Percentiles rank a stretch among this genome's conserved stretches.
phyloP scores from a whole-genome alignment of 345 rosid species.

The Passiflora organensis region DNA sequence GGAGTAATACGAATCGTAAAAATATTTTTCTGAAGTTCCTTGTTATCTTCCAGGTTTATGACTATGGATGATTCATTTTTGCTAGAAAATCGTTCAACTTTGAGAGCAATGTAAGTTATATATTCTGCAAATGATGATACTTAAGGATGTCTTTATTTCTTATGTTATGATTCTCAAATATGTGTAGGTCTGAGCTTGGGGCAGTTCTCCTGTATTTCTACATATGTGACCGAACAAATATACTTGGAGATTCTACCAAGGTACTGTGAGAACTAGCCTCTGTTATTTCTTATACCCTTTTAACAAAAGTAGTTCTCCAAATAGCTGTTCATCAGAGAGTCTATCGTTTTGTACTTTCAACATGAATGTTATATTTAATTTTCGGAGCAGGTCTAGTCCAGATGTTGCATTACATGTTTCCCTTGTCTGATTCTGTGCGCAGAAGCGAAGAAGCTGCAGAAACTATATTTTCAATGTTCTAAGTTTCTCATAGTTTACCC shows the following conservation, averaged over 20 bases:
- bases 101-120: slow-evolving; percentile 76
- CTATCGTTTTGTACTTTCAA: slow-evolving; percentile 3
- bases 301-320: no score
- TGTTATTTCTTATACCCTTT: background rate
- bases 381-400: background rate
- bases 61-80: slow-evolving; percentile 88
- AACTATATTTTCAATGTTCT: no score
- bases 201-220: slow-evolving; percentile 66
- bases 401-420: no score
- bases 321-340: no score
- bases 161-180: slow-evolving; percentile 16
- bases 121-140: slow-evolving; percentile 1
- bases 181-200: slow-evolving; percentile 82
- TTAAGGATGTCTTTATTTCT: background rate
- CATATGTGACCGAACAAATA: slow-evolving; percentile 70
- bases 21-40: slow-evolving; percentile 17
- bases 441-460: no score
- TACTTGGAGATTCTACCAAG: slow-evolving; percentile 77
- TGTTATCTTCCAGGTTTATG: slow-evolving; percentile 54
- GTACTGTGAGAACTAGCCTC: slow-evolving; percentile 30
- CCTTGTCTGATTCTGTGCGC: no score
- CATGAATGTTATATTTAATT: slow-evolving; percentile 3
- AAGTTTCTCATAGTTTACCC: no score
- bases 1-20: slow-evolving; percentile 5
- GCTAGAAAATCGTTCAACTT: slow-evolving; percentile 76